Evolutionary conservation across 352 stramenopile species (phyloP).

Genomic region (Phytophthora brassicae): DNA sequence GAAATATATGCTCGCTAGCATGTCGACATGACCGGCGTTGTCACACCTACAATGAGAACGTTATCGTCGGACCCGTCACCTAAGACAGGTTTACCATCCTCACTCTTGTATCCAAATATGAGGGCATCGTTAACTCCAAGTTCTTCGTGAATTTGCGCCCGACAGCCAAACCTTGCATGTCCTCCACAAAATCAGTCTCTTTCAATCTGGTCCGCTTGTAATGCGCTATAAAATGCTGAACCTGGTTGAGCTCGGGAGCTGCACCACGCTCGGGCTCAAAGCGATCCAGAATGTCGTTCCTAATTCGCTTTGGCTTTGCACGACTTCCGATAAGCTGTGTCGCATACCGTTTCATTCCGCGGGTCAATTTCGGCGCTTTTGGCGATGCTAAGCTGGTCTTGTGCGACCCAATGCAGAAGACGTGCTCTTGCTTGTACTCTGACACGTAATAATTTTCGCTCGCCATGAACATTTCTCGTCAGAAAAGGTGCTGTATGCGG

Average conservation of each 20-base stretch:
- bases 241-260: not conserved
- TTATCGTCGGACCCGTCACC: not conserved
- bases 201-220: not conserved
- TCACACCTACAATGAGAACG: conserved; percentile 3
- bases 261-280: conserved; percentile 1
- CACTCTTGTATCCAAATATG: not conserved
- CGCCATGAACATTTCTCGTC: not conserved
- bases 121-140: not conserved
- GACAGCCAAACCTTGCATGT: not conserved
- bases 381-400: not conserved
- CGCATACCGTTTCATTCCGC: not conserved
- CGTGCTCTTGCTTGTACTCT: not conserved
- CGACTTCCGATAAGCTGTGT: not conserved
- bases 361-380: not conserved
- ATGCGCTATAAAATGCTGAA: not conserved
- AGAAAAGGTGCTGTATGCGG: not conserved
- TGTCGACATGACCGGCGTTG: not conserved
- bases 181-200: conserved; percentile 4
- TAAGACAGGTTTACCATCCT: not conserved
- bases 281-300: not conserved
- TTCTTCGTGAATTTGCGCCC: not conserved
- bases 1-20: not conserved
- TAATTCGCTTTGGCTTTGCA: conserved; percentile 4
- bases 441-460: not conserved
- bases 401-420: not conserved